Evolutionary conservation across 257 asterid genomes (phyloP).

Genomic region (Fraxinus pennsylvanica): DNA sequence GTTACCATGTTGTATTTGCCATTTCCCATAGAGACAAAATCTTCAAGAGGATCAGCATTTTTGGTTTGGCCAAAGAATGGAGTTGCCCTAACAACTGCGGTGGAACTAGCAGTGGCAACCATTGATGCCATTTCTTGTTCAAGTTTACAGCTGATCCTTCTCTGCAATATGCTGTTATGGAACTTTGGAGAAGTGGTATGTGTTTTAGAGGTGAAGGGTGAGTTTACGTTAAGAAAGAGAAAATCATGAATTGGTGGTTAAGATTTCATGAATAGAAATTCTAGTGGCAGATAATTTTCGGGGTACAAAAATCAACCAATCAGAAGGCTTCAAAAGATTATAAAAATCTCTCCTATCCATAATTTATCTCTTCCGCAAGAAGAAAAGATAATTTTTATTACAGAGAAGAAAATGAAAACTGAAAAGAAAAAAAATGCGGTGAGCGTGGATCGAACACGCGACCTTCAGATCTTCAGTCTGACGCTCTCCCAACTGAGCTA

Average conservation of each 20-base stretch:
- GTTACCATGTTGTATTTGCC: conserved; percentile 46
- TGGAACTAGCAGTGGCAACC: conserved; percentile 45
- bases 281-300: conserved; percentile 32
- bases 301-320: conserved; percentile 34
- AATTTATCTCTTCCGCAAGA: conserved; percentile 3
- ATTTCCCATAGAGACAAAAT: conserved; percentile 43
- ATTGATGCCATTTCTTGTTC: conserved; percentile 33
- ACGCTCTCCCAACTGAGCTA: conserved; percentile 98
- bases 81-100: conserved; percentile 48
- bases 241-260: conserved; percentile 39
- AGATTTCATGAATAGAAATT: conserved; percentile 31
- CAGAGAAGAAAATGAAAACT: no score
- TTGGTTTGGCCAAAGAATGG: conserved; percentile 57
- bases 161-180: not conserved
- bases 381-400: no score
- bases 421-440: conserved; percentile 46
- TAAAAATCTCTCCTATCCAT: conserved; percentile 40
- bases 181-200: not conserved
- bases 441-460: conserved; percentile 98
- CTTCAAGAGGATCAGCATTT: conserved; percentile 40
- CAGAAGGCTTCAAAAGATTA: conserved; percentile 40
- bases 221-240: conserved; percentile 18
- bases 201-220: not conserved
- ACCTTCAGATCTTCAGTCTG: conserved; percentile 89
- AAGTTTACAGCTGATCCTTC: not conserved